Base-by-base conservation (phyloP, 2,329 filamentous ascomycete genomes). In the Sporothrix phasma region DNA sequence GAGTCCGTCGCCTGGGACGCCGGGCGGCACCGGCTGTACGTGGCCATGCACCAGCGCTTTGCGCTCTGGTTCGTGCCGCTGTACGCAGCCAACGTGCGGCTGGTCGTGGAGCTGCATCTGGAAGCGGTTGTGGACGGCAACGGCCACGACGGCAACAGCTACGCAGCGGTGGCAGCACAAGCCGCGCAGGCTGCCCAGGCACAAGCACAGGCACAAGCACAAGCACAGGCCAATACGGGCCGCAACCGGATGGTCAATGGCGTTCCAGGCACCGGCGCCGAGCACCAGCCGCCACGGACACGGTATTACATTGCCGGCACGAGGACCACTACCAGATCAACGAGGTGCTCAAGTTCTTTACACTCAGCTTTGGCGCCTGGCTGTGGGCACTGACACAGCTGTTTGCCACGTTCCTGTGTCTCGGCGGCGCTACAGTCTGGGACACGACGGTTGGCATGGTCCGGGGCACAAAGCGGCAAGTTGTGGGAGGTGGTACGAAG, bases 271-370 rank as follows among this genome's bases (percentile, higher is more conserved):
- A 61, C 54, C 15, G 54, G 19, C 56, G 53, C 54, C 15, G 34
- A 22, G 15, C 22, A 56, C 54, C 49, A 34, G n/a, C 61, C 61
- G 26, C 61, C 31, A 8, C 39, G 41, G 6, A 74, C 70, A 24
- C 81, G 80, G 65, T 94, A 92, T 76, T 89, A 87, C 72, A 92
- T 96, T 67, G 74, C 79, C 82, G 80, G 19, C 92, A 96, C 72
- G 86, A 95, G 68, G 91, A 96, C 72, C 76, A 92, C 7, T 96
- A 96, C 71, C 89, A 93, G 70, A 79, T 85, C 0, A 87, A 85
- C 58, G 88, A 96, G 69, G 87, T 87, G 67, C 77, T 93, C 66
- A 87, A 87, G 69, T 94, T 95, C 71, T 69, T 92, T 19, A 70
- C 82, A 17, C 85, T 88, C 22, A 80, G 83, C 0, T 75, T 87